Conservation (phyloP, 2,329 filamentous ascomycete species). For the Penicillium sp. region DNA sequence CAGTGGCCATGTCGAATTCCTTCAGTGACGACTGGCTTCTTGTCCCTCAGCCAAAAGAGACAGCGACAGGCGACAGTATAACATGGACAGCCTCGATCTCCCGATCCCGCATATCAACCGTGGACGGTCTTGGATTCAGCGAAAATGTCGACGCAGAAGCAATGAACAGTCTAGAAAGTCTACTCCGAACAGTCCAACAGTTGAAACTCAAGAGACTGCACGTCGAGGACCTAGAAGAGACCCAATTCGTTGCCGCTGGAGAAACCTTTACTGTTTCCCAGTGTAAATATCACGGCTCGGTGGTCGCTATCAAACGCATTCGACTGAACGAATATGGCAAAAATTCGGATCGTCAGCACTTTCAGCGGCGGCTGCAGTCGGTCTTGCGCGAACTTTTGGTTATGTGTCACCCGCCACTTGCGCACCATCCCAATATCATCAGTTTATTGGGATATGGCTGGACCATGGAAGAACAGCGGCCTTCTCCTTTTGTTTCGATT, state of each 20-base stretch:
- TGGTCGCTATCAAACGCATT: constrained; percentile 14
- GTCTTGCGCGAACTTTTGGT: constrained; percentile 20
- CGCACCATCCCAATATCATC: constrained; percentile 24
- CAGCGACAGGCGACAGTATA: not conserved
- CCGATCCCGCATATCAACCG: constrained; percentile 10
- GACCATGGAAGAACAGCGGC: constrained; percentile 13
- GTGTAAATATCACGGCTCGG: constrained; percentile 7
- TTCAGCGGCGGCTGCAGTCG: constrained; percentile 14
- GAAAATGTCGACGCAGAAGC: constrained; percentile 6
- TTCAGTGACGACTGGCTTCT: constrained; percentile 5
- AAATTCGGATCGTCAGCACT: constrained; percentile 4
- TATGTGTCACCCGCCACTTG: constrained; percentile 20
- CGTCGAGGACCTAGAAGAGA: constrained; percentile 4
- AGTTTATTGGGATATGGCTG: constrained; percentile 23
- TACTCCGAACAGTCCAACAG: constrained; percentile 12
- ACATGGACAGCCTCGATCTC: constrained; percentile 11
- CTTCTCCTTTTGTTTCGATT: constrained; percentile 21
- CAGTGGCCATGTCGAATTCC: not conserved
- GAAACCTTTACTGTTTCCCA: constrained; percentile 11
- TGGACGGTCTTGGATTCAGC: constrained; percentile 11
- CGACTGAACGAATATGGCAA: constrained; percentile 3
- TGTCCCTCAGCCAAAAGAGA: not conserved
- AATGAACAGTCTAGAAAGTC: constrained; percentile 12
- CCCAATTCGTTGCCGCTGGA: constrained; percentile 4
- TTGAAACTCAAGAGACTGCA: constrained; percentile 7